These are phyloP conservation scores for Plasmopara viticola DNA, from an alignment of 352 stramenopile genomes.

Conservation along the genomic window DNA sequence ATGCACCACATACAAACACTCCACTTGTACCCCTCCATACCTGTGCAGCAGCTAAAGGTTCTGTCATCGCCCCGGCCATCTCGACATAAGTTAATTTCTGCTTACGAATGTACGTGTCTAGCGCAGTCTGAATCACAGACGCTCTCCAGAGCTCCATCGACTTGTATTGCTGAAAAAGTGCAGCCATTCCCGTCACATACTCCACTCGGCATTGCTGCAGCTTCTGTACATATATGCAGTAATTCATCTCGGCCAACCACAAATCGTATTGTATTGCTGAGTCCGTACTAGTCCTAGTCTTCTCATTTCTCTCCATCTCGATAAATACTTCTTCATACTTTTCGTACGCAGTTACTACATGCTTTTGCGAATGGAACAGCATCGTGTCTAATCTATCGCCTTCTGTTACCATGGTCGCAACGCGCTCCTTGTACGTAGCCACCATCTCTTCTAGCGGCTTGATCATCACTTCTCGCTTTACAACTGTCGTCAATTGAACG, in stretches of 20 bases:
- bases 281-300: constrained; percentile 2
- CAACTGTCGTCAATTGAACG: constrained; percentile 58
- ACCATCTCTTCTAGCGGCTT: constrained; percentile 74
- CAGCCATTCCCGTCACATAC: constrained; percentile 81
- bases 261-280: constrained; percentile 31
- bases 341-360: constrained; percentile 47
- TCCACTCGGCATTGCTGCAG: constrained; percentile 52
- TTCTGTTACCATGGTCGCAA: constrained; percentile 42
- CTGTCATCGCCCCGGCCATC: constrained; percentile 54
- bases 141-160: constrained; percentile 64
- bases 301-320: constrained; percentile 42
- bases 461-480: constrained; percentile 62
- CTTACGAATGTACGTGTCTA: constrained; percentile 77
- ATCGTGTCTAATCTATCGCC: constrained; percentile 45
- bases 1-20: neutral
- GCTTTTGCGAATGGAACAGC: constrained; percentile 51
- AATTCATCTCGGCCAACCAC: constrained; percentile 71
- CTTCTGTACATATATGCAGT: constrained; percentile 68
- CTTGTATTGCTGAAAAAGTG: constrained; percentile 79
- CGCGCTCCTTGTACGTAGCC: constrained; percentile 52
- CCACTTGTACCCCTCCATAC: constrained; percentile 22
- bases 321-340: constrained; percentile 56
- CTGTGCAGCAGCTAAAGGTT: constrained; percentile 55
- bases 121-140: constrained; percentile 63
- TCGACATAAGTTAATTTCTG: constrained; percentile 76